Evolutionary conservation across 1,284 basidiomycete genomes (phyloP).

Genomic region (Boletus sp.): DNA sequence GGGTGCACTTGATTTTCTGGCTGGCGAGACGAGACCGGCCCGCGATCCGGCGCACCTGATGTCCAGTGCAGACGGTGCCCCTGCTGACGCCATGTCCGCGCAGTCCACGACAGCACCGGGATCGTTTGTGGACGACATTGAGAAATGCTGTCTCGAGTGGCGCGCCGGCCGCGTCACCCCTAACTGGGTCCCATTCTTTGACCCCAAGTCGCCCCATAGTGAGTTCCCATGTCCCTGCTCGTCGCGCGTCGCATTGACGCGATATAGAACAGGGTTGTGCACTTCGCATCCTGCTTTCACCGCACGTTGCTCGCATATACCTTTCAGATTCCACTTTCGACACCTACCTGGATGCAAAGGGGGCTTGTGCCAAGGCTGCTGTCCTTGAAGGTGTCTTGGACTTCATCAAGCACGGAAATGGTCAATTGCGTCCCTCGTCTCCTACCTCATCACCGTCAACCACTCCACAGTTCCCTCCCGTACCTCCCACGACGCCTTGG

Average conservation of each 20-base stretch:
- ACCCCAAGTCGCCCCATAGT: constrained; percentile 45
- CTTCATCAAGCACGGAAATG: constrained; percentile 52
- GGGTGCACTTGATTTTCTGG: constrained; percentile 57
- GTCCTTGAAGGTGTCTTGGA: constrained; percentile 49
- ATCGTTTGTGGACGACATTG: constrained; percentile 39
- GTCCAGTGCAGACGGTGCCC: background rate
- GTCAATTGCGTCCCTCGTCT: constrained; percentile 35
- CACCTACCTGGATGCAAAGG: constrained; percentile 43
- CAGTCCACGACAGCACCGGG: constrained; percentile 1
- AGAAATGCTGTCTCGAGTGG: constrained; percentile 51
- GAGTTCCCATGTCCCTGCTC: constrained; percentile 20
- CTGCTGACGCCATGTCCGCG: background rate
- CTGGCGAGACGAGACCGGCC: constrained; percentile 30
- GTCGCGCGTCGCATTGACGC: constrained; percentile 2
- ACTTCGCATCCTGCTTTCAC: constrained; percentile 48
- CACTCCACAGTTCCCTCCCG: background rate
- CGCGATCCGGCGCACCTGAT: constrained; percentile 20
- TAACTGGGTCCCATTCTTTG: constrained; percentile 48
- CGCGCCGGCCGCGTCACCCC: constrained; percentile 44
- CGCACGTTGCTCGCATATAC: constrained; percentile 44
- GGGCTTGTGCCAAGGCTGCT: constrained; percentile 49
- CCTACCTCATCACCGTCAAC: constrained; percentile 3
- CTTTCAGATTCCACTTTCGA: constrained; percentile 44
- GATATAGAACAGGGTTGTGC: constrained; percentile 50
- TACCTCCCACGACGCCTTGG: constrained; percentile 22